Percentiles rank a stretch among this genome's conserved stretches.
phyloP scores from a whole-genome alignment of 257 asterid genomes.

The Ilex asprella region DNA sequence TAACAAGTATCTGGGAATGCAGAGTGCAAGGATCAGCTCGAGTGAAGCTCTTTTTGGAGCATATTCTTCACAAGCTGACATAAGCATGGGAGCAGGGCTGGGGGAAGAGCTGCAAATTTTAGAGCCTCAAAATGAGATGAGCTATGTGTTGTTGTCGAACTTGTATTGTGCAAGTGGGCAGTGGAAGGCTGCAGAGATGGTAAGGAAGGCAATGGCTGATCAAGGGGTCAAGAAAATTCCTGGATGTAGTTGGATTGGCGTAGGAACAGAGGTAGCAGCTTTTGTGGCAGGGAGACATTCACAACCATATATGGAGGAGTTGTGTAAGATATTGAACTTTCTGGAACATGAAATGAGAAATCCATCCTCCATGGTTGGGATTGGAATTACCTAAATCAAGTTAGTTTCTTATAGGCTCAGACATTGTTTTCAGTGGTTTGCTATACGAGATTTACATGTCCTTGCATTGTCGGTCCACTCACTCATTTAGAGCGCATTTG shows the following conservation, averaged over 20 bases:
- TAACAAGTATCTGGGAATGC: slow-evolving; percentile 15
- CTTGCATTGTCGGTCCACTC: too few species aligned
- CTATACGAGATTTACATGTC: too few species aligned
- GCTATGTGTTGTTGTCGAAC: slow-evolving; percentile 59
- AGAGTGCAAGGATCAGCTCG: slow-evolving; percentile 21
- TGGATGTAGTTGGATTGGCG: slow-evolving; percentile 71
- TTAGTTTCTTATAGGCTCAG: too few species aligned
- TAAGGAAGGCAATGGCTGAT: slow-evolving; percentile 47
- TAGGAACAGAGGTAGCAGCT: slow-evolving; percentile 33
- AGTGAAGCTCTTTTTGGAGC: slow-evolving; percentile 49
- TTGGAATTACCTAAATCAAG: too few species aligned
- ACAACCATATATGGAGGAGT: slow-evolving; percentile 21
- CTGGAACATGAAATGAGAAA: slow-evolving; percentile 46
- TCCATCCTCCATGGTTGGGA: slow-evolving; percentile 17
- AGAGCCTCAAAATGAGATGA: slow-evolving; percentile 59
- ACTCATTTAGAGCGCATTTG: too few species aligned
- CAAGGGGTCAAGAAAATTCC: slow-evolving; percentile 52
- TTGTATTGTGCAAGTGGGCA: slow-evolving; percentile 64
- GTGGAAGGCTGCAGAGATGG: slow-evolving; percentile 58
- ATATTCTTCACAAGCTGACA: slow-evolving; percentile 32
- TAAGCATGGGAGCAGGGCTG: slow-evolving; percentile 31
- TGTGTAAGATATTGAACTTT: slow-evolving; percentile 23
- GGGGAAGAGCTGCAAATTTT: slow-evolving; percentile 34
- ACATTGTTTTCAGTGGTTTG: too few species aligned
- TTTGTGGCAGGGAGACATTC: slow-evolving; percentile 50